Evolutionary conservation across 2,329 filamentous ascomycete species (phyloP), one percentile per base, ranked within the genome.

Genomic region (Monilinia fructigena): DNA sequence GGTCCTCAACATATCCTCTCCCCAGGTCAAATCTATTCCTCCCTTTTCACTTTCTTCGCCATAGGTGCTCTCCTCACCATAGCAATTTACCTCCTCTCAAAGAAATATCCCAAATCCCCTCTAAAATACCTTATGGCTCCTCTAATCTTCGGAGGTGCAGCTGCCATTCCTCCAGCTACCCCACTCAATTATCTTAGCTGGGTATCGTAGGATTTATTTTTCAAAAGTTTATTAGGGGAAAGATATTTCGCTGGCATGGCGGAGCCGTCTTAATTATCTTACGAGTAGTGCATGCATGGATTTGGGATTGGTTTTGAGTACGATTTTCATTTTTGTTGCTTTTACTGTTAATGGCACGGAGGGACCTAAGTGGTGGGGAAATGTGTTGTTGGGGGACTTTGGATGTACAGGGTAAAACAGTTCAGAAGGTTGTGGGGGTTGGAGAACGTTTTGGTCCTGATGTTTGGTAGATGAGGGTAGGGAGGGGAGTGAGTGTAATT

Each of bases 181-280:
- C 85, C 87, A 0, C 85, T 90, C 70, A 91, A 88, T 72, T 92
- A 90, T 74, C 83, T 90, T 55, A 85, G 85, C 73, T 92, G 89
- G 88, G 85, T 4, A 56, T 70, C 75, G 84, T 90, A 7, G 89
- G 89, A 10, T 83, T 84, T 64, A 70, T 88, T 52, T 92, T 92
- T 80, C 90, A 91, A 78, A 88, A 84, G 72, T 86, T 82, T 70
- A 84, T 92, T 74, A 84, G 85, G 74, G 81, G 86, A n/a, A 67
- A 82, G 83, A 69, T 89, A 84, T 77, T 85, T 82, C 7, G n/a
- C n/a, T n/a, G n/a, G 89, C 86, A 48, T 92, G 89, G 89, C 92
- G 89, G 89, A 79, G 89, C 76, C 85, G 88, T 76, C 91, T 90
- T 79, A 92, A 92, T 79, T 92, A 92, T 75, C 82, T 92, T 73